Evolutionary conservation across 2,329 filamentous ascomycete species (phyloP).

Genomic region (Chaetomium sp.): DNA sequence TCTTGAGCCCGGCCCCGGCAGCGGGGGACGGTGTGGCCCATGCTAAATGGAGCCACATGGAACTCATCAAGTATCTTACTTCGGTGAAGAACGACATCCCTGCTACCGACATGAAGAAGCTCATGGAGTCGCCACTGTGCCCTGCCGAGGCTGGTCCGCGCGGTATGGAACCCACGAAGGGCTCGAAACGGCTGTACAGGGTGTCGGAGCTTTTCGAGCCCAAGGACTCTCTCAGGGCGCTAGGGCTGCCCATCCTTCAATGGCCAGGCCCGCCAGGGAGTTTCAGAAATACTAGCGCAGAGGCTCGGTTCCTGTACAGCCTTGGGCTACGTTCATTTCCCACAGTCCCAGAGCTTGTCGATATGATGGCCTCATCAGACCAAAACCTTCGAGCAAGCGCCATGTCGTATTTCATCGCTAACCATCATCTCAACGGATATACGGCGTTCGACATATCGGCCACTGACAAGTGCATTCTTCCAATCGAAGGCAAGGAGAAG

Average conservation of each 20-base stretch:
- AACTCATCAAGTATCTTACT: constrained; percentile 90
- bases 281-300: constrained; percentile 65
- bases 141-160: constrained; percentile 69
- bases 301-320: constrained; percentile 71
- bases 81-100: constrained; percentile 92
- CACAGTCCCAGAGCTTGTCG: constrained; percentile 70
- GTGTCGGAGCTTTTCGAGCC: constrained; percentile 83
- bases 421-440: constrained; percentile 79
- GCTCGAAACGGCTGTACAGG: constrained; percentile 62
- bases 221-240: constrained; percentile 65
- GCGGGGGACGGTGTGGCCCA: constrained; percentile 50
- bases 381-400: constrained; percentile 64
- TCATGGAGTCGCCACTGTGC: constrained; percentile 78
- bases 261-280: constrained; percentile 72
- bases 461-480: constrained; percentile 65
- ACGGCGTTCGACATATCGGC: constrained; percentile 60
- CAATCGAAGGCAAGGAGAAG: constrained; percentile 67
- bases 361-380: constrained; percentile 71
- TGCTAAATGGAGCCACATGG: constrained; percentile 85
- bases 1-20: constrained; percentile 65
- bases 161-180: constrained; percentile 57
- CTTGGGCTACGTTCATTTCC: constrained; percentile 77
- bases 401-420: constrained; percentile 79
- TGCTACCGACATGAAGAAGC: constrained; percentile 72
- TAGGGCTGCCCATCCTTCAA: constrained; percentile 75